Base-by-base conservation (phyloP, 2,329 filamentous ascomycete species). In the Berkeleyomyces basicola region DNA sequence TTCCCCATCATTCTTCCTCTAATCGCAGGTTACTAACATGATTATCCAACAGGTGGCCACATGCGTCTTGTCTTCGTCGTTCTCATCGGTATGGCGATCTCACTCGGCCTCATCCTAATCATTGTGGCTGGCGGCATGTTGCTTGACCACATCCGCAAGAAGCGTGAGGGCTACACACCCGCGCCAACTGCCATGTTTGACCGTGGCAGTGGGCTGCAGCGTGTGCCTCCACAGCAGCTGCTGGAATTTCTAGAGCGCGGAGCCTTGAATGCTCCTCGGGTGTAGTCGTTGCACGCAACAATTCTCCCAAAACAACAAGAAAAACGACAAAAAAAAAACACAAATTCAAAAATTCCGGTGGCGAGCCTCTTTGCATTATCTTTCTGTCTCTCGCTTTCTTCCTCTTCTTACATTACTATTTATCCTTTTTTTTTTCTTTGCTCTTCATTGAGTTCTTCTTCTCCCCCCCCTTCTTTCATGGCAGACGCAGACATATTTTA, bases 121-220 rank as follows among this genome's bases (percentile, higher is more conserved):
- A 79, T 95, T 61, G 87, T 95, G 61, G 79, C 88, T 59, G 81
- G 81, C 23, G 89, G 89, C 66, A 82, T 95, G 66, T 70, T 88
- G 53, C 78, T 90, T 63, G 88, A 93, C 74, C 83, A 88, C 65
- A 78, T 86, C 65, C 82, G 88, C 68, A 86, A 90, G 74, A 85
- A 81, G 75, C 82, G 83, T 58, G 87, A 92, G 71, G 89, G 90
- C 59, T 95, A 95, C 67, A 76, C 84, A 11, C 88, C 85, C n/a
- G 88, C 88, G 43, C 85, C 86, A 3, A 86, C 84, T 16, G 81
- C 77, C 43, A 82, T 81, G 77, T 81, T 79, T 66, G 82, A 85
- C 69, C 77, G 80, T 47, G 78, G 78, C 62, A 81, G 76, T 66
- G 80, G 80, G 61, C 81, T 85, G 66, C 76, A 78, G 67, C 75